phyloP scores from a whole-genome alignment of 2,329 filamentous ascomycete species.

The Dothistroma septosporum region DNA sequence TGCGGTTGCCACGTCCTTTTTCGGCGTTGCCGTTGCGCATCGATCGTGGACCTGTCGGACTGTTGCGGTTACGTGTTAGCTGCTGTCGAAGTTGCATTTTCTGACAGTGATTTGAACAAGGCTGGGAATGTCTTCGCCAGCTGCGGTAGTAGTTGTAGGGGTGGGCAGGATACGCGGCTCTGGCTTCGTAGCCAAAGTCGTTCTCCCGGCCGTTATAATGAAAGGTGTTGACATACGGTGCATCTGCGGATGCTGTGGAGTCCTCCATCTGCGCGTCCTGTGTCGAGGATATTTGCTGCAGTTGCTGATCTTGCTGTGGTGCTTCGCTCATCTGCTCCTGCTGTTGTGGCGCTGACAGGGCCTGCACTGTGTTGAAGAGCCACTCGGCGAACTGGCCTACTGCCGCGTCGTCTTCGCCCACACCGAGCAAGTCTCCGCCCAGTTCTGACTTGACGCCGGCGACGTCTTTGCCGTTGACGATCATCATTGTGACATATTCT shows the following conservation, averaged over 20 bases:
- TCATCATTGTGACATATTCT: constrained; percentile 96
- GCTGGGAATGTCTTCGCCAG: constrained; percentile 1
- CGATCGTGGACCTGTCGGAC: constrained; percentile 89
- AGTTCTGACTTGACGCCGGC: constrained; percentile 85
- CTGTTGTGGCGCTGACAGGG: constrained; percentile 50
- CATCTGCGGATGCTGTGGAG: constrained; percentile 38
- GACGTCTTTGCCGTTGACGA: constrained; percentile 90
- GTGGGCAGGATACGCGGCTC: background rate
- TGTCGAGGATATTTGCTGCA: constrained; percentile 15
- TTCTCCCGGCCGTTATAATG: background rate
- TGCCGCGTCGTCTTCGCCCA: constrained; percentile 76
- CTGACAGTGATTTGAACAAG: constrained; percentile 1
- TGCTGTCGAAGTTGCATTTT: constrained; percentile 11
- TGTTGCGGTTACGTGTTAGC: constrained; percentile 38
- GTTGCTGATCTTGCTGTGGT: constrained; percentile 20
- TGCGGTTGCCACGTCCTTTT: constrained; percentile 64
- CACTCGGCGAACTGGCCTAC: constrained; percentile 81
- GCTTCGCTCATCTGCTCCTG: constrained; percentile 9
- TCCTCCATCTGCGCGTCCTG: constrained; percentile 73
- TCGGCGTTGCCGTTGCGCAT: constrained; percentile 70
- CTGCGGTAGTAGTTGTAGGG: constrained; percentile 1
- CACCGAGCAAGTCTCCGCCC: constrained; percentile 76
- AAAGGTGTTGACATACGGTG: constrained; percentile 38
- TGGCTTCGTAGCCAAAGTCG: constrained; percentile 3
- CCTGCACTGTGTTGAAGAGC: constrained; percentile 84